Base-by-base conservation (phyloP, 371 early-diverging fungal genomes). In the Blakeslea trispora region DNA sequence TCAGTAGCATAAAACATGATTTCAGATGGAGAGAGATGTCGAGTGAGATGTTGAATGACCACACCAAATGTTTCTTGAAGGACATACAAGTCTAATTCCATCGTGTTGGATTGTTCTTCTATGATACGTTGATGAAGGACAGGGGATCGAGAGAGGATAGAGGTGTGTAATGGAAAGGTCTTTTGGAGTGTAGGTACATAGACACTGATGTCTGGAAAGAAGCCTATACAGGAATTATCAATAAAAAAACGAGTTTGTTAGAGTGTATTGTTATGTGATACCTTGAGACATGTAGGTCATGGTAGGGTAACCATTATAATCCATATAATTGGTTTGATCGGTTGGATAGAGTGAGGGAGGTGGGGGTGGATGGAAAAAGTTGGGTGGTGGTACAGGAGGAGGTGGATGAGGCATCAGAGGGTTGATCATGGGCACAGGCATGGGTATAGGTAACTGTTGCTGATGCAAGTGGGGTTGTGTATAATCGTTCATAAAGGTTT, bases 71-170 rank as follows among this genome's bases (percentile, higher is more conserved):
- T 60, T 41, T 76, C 73, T 11, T 51, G 52, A 49, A 69, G 51
- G 6, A 62, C 61, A 23, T 60, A 63, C 21, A 68, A 50, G 53
- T 72, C 71, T 35, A 71, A 48, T 46, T 71, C 63, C 32, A 68
- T 47, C 17, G 48, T 51, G 24, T 46, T 54, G 9, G 60, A 54
- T 18, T 67, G 68, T 19, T 57, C 64, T 22, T 64, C 63, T 40
- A 48, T 57, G 6, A 75, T 63, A 41, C 61, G 72, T 31, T 71
- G 73, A 39, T 51, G 60, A 17, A 76, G 64, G 6, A 60, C 59
- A 18, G 77, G 71, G 17, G 77, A 76, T 37, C 73, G 69, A 10
- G 67, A 63, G 3, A 76, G 61, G 17, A 72, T 60, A n/a, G 58
- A 56, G 1, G 61, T 60, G 41, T 66, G 71, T 13, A 73, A 49